phyloP scores from a whole-genome alignment of 306 rosid genomes.

The Castanea crenata region DNA sequence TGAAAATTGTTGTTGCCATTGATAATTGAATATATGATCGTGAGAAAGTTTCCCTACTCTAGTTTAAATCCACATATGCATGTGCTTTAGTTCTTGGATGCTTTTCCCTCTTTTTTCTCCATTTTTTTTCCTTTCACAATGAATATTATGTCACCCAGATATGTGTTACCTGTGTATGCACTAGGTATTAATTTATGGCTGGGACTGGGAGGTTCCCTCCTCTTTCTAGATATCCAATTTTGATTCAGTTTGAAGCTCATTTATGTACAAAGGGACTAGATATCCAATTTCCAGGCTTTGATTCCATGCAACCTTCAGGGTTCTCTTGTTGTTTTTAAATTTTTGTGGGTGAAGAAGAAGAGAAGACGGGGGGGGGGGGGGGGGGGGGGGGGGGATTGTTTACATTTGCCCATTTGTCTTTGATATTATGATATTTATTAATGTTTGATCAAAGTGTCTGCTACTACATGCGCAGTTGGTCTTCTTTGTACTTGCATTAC shows the following conservation, averaged over 20 bases:
- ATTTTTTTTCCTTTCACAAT: neutral
- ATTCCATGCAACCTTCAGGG: neutral
- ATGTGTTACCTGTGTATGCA: neutral
- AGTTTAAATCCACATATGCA: neutral
- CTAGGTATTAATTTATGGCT: too few relatives aligned
- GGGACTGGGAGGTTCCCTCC: too few relatives aligned
- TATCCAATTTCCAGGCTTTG: slow-evolving; percentile 1
- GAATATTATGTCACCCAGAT: neutral
- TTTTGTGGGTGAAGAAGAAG: neutral
- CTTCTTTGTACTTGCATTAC: slow-evolving; percentile 14
- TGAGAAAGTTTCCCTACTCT: neutral
- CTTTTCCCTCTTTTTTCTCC: neutral
- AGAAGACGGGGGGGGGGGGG: too few relatives aligned
- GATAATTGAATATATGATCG: neutral
- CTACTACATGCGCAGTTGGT: neutral
- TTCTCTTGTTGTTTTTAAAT: slow-evolving; percentile 1
- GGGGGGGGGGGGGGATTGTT: too few relatives aligned
- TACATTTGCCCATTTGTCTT: neutral
- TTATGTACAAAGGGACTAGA: neutral
- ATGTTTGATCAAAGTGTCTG: slow-evolving; percentile 5
- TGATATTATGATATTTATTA: neutral
- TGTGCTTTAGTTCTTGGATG: neutral
- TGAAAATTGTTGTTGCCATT: neutral
- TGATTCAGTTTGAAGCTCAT: neutral
- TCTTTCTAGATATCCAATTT: neutral